Evolutionary conservation across 805 yeast genomes (phyloP).

Genomic region (Helenozyma rhizophorensis): DNA sequence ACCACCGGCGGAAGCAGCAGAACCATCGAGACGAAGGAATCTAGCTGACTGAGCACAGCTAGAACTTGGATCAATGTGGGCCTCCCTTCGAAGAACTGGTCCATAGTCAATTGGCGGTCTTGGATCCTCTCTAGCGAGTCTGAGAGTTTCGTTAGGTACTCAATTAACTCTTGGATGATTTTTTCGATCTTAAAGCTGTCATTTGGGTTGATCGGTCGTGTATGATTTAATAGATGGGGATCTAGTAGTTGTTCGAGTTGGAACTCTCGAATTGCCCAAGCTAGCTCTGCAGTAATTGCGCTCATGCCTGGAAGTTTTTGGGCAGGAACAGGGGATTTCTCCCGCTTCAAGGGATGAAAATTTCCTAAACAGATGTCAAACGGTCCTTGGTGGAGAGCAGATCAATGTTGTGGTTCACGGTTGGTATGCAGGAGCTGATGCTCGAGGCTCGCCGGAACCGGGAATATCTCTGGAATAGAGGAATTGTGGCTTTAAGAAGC

Average conservation of each 20-base stretch:
- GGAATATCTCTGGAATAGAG: too few relatives aligned
- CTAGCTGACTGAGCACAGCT: background rate
- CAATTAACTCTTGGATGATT: constrained; percentile 24
- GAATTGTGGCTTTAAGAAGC: too few relatives aligned
- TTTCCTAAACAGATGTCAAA: too few relatives aligned
- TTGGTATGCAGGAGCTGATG: too few relatives aligned
- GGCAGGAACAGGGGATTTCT: too few relatives aligned
- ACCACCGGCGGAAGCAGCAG: background rate
- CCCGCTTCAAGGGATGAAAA: too few relatives aligned
- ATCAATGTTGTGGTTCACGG: too few relatives aligned
- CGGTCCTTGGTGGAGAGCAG: too few relatives aligned
- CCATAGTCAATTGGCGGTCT: background rate
- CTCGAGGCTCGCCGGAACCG: too few relatives aligned
- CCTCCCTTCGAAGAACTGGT: background rate
- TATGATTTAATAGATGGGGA: constrained; percentile 1
- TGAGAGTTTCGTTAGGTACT: constrained; percentile 18
- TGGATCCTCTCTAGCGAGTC: background rate
- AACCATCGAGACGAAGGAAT: constrained; percentile 2
- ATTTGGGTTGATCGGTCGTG: constrained; percentile 4
- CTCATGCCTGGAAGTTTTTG: too few relatives aligned
- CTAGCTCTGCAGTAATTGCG: background rate
- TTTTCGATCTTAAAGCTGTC: constrained; percentile 26
- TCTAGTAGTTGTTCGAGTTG: constrained; percentile 2
- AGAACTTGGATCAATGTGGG: too few relatives aligned
- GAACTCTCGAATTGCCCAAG: constrained; percentile 3